Conservation (phyloP, 805 yeast species). For the Starmerella ratchasimensis region DNA sequence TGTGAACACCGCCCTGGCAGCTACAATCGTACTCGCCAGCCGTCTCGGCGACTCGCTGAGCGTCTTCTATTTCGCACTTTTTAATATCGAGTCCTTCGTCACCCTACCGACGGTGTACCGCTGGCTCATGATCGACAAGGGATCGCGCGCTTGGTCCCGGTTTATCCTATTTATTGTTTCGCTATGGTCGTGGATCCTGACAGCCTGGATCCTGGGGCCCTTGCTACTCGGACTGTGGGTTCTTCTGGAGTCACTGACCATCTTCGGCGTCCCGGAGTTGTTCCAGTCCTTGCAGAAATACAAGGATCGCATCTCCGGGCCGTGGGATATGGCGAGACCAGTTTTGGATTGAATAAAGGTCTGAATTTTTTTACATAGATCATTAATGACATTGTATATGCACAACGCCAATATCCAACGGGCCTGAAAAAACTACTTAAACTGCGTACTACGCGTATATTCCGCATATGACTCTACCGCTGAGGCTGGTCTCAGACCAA, state of each 20-base stretch:
- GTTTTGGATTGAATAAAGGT: slow-evolving; percentile 2
- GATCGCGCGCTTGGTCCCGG: slow-evolving; percentile 20
- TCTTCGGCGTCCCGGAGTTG: slow-evolving; percentile 52
- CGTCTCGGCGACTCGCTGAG: slow-evolving; percentile 57
- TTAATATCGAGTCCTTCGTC: slow-evolving; percentile 57
- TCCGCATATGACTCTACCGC: too few relatives aligned
- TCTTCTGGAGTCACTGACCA: slow-evolving; percentile 34
- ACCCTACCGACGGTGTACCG: slow-evolving; percentile 57
- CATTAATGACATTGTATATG: too few relatives aligned
- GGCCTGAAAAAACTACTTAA: too few relatives aligned
- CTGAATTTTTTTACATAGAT: neutral
- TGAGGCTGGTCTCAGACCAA: too few relatives aligned
- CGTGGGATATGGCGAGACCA: slow-evolving; percentile 86
- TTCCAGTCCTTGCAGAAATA: slow-evolving; percentile 60
- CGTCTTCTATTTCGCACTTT: slow-evolving; percentile 72
- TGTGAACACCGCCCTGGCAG: slow-evolving; percentile 70
- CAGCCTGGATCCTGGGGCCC: slow-evolving; percentile 24
- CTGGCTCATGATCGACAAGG: slow-evolving; percentile 36
- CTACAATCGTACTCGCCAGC: slow-evolving; percentile 84
- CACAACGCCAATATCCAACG: too few relatives aligned
- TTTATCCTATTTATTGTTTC: slow-evolving; percentile 19
- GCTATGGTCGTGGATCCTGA: slow-evolving; percentile 16
- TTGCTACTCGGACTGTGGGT: slow-evolving; percentile 39
- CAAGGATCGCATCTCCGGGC: slow-evolving; percentile 76
- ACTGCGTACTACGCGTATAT: too few relatives aligned